Conservation (phyloP, 78 protist species). For the Dictyostelium discoideum region DNA sequence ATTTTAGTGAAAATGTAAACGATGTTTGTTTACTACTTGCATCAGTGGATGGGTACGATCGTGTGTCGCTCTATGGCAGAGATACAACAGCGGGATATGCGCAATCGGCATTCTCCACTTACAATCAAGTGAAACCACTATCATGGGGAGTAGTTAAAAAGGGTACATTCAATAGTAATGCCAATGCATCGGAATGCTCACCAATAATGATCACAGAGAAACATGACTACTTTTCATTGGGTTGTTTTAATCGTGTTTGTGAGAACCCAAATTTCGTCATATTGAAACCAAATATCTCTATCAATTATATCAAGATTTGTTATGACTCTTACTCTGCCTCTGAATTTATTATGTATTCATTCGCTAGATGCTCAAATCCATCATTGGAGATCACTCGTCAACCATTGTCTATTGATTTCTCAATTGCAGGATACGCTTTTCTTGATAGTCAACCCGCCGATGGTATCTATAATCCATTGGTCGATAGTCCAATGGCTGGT, state of each 20-base stretch:
- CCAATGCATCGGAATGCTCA: not conserved
- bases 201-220: not conserved
- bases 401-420: not conserved
- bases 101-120: not conserved
- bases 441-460: not conserved
- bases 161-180: not conserved
- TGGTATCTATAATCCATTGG: not conserved
- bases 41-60: not conserved
- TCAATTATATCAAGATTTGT: not conserved
- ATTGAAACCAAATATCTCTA: not conserved
- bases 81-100: not conserved
- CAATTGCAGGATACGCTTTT: not conserved
- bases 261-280: constrained; percentile 16
- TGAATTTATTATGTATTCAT: not conserved
- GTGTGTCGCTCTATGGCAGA: not conserved
- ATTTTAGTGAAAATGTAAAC: not conserved
- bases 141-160: not conserved
- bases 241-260: constrained; percentile 19
- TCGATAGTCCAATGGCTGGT: not conserved
- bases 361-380: not conserved
- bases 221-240: not conserved
- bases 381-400: not conserved
- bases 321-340: constrained; percentile 10
- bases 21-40: not conserved
- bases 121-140: not conserved